phyloP scores from a whole-genome alignment of 352 stramenopile species.

The Phytophthora megakarya region DNA sequence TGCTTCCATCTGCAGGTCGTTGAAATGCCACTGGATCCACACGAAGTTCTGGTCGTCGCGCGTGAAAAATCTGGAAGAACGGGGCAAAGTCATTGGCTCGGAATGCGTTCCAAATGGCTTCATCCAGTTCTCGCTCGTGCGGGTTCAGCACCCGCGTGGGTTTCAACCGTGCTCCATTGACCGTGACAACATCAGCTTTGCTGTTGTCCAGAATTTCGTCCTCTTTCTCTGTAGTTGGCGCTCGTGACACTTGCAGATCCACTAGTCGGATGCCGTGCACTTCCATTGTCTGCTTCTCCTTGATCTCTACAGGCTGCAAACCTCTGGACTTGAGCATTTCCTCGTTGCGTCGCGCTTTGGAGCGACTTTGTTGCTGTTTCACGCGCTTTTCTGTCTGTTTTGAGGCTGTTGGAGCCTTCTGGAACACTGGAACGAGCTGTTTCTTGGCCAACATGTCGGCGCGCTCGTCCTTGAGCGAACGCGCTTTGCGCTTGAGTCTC shows the following conservation, averaged over 20 bases:
- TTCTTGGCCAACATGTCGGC: slow-evolving; percentile 48
- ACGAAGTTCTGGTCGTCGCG: slow-evolving; percentile 43
- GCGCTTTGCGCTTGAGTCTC: slow-evolving; percentile 68
- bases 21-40: slow-evolving; percentile 62
- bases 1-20: slow-evolving; percentile 72
- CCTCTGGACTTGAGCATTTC: slow-evolving; percentile 59
- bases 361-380: slow-evolving; percentile 63
- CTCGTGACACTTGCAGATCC: slow-evolving; percentile 48
- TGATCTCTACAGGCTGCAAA: slow-evolving; percentile 54
- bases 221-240: background rate
- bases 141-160: slow-evolving; percentile 80
- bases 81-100: slow-evolving; percentile 76
- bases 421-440: slow-evolving; percentile 32
- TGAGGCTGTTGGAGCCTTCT: slow-evolving; percentile 34
- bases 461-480: slow-evolving; percentile 60
- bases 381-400: slow-evolving; percentile 40
- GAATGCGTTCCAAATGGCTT: slow-evolving; percentile 83
- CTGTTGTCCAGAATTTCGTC: slow-evolving; percentile 14
- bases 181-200: slow-evolving; percentile 36
- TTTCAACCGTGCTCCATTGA: slow-evolving; percentile 62
- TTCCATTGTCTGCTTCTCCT: slow-evolving; percentile 63
- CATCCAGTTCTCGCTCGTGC: slow-evolving; percentile 74
- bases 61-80: slow-evolving; percentile 75
- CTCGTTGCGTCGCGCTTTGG: slow-evolving; percentile 58
- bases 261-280: slow-evolving; percentile 68